Evolutionary conservation across 176 grass and related monocot species (phyloP).

Genomic region (Oropetium thomaeum): DNA sequence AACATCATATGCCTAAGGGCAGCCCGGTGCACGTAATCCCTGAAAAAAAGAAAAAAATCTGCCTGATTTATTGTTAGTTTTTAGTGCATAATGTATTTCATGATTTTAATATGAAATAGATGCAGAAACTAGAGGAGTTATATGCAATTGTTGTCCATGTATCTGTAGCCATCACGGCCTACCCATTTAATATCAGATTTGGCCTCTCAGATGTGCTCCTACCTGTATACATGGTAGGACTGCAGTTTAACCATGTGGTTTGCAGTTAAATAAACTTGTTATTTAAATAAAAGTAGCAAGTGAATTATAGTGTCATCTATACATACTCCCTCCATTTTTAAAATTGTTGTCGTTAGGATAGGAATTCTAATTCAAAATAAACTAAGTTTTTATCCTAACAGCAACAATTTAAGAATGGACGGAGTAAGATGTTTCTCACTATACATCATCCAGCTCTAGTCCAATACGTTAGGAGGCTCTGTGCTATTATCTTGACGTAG

Average conservation of each 20-base stretch:
- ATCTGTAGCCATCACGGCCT: neutral
- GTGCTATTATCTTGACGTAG: slow-evolving; percentile 9
- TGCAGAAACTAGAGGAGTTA: neutral
- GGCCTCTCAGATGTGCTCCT: neutral
- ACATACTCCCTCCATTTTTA: too few relatives aligned
- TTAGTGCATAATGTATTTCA: slow-evolving; percentile 4
- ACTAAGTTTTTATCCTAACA: too few relatives aligned
- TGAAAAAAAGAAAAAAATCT: too few relatives aligned
- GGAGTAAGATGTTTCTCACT: neutral
- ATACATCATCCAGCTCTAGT: neutral
- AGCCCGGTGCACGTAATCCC: too few relatives aligned
- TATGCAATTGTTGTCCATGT: neutral
- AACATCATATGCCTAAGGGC: too few relatives aligned
- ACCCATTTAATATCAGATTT: neutral
- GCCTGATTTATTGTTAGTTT: neutral
- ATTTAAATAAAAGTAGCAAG: slow-evolving; percentile 16
- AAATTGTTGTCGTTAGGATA: too few relatives aligned
- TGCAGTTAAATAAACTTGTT: neutral
- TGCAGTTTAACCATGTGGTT: neutral
- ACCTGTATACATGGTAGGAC: slow-evolving; percentile 2
- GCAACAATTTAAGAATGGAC: too few relatives aligned
- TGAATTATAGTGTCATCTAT: neutral
- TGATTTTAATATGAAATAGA: slow-evolving; percentile 9
- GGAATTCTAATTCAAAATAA: too few relatives aligned
- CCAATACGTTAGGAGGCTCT: neutral